These are phyloP conservation scores for Evernia prunastri DNA, from an alignment of 495 filamentous ascomycete genomes.

Conservation along the genomic window DNA sequence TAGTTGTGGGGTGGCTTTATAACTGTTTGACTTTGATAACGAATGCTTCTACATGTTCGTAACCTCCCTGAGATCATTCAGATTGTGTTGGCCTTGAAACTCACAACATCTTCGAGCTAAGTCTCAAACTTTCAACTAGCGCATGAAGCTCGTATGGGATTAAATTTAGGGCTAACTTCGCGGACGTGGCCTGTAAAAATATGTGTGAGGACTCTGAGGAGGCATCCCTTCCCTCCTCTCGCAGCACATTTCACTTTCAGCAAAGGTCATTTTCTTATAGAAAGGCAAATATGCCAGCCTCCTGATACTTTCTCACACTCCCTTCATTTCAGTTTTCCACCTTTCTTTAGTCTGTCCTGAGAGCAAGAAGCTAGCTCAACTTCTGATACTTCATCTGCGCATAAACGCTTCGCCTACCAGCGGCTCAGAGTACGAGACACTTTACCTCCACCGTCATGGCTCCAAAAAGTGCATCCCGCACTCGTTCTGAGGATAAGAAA, in stretches of 20 bases:
- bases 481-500: conserved; percentile 5
- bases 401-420: conserved; percentile 3
- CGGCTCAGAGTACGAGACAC: conserved; percentile 4
- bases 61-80: too few relatives aligned
- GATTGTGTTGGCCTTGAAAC: too few relatives aligned
- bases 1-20: not conserved
- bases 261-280: not conserved
- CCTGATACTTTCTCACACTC: conserved; percentile 22
- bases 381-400: conserved; percentile 4
- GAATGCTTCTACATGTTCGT: too few relatives aligned
- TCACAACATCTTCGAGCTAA: not conserved
- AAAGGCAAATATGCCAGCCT: conserved; percentile 33
- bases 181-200: conserved; percentile 24
- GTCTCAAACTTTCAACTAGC: conserved; percentile 2
- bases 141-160: not conserved
- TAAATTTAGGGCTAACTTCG: conserved; percentile 26
- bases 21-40: not conserved
- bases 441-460: conserved; percentile 16
- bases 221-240: not conserved
- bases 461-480: conserved; percentile 15
- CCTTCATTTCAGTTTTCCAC: not conserved
- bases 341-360: conserved; percentile 1
- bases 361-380: conserved; percentile 1
- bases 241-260: not conserved
- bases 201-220: not conserved